Evolutionary conservation across 2,329 filamentous ascomycete genomes (phyloP), one percentile per base, ranked within the genome.

Genomic region (Fusarium buharicum): DNA sequence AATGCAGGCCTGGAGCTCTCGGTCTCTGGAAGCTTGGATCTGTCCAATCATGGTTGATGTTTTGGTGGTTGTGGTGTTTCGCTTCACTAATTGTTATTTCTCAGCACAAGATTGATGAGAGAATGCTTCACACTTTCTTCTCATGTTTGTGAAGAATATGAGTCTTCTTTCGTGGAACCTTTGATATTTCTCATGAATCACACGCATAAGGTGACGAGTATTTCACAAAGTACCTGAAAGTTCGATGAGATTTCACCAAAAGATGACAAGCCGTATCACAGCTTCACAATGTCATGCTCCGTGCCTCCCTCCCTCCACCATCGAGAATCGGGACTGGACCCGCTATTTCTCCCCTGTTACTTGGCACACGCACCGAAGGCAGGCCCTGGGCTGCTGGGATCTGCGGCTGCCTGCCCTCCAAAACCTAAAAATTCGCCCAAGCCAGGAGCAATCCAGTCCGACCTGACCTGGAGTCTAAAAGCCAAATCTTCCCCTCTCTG

Each of bases 51-150:
- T 41, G 9, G 38, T 30, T 18, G 16, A 13, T 16, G 6, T 7
- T 14, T 39, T 36, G 16, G 40, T 53, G 45, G 18, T 47, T 37
- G 39, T 51, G 39, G 56, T 59, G 56, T 33, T 48, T 58, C 48
- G 56, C 61, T 64, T 65, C 61, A 64, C 61, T 65, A 64, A 65
- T 64, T 62, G 40, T 41, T 51, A 65, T 64, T 65, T 62, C 55
- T 64, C 61, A 65, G 56, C 61, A 45, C 18, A 45, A 47, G 36
- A 39, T 36, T 20, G 17, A 22, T 18, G 7, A 10, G 36, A 37
- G 11, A 34, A 34, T 16, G 24, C n/a, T 60, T 20, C 36, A 37
- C 17, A 1, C 8, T 9, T 14, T 17, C 7, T 18, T 20, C 18
- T 6, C 12, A 11, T 10, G 13, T 13, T 12, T 37, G 10, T 8